Evolutionary conservation across 805 yeast species (phyloP).

Genomic region (Ogataea ganodermae): DNA sequence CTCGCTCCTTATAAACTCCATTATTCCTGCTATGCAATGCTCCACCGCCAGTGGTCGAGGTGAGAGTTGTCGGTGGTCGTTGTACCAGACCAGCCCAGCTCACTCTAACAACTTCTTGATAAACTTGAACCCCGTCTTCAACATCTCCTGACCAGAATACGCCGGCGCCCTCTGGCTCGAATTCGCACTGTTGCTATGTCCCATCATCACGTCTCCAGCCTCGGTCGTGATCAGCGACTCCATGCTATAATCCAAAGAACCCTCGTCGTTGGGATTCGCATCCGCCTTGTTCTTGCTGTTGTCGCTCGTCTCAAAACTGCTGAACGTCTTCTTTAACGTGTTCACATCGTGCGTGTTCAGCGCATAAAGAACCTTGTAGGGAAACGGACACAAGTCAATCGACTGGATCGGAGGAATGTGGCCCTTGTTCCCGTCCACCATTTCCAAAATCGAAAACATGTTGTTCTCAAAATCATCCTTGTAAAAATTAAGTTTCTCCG

Average conservation of each 20-base stretch:
- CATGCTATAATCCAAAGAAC: conserved; percentile 25
- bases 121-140: conserved; percentile 37
- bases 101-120: conserved; percentile 41
- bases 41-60: too few relatives aligned
- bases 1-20: too few relatives aligned
- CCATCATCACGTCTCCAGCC: conserved; percentile 28
- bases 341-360: conserved; percentile 28
- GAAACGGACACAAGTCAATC: conserved; percentile 67
- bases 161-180: conserved; percentile 13
- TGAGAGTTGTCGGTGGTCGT: too few relatives aligned
- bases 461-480: conserved; percentile 42
- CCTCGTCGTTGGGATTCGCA: conserved; percentile 9
- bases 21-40: too few relatives aligned
- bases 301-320: conserved; percentile 20
- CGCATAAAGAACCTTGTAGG: conserved; percentile 41
- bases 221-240: conserved; percentile 32
- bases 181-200: conserved; percentile 6
- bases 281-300: conserved; percentile 4
- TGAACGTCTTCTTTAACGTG: conserved; percentile 30
- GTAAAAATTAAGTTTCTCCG: conserved; percentile 26
- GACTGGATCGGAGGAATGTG: conserved; percentile 78
- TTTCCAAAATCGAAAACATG: conserved; percentile 49
- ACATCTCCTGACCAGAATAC: conserved; percentile 34
- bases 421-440: conserved; percentile 56
- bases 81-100: too few relatives aligned